Percentiles rank a stretch among this genome's conserved stretches.
Evolutionary conservation across 192 early-diverging fungal genomes (phyloP).

Genomic region (Physocladia obscura): DNA sequence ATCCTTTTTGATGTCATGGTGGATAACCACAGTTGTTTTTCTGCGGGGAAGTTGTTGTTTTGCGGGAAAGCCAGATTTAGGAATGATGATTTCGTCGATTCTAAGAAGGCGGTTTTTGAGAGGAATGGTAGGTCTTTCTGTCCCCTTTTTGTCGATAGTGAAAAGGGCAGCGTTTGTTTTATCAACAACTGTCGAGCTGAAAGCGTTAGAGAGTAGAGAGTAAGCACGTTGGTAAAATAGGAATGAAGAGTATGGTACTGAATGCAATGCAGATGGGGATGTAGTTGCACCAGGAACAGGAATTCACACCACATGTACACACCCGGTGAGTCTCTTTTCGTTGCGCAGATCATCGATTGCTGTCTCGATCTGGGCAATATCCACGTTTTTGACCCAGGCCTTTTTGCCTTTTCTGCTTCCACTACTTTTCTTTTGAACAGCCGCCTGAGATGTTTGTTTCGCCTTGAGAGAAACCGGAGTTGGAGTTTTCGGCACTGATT

Average conservation of each 20-base stretch:
- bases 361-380: slow-evolving; percentile 75
- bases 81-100: slow-evolving; percentile 82
- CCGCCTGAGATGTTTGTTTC: background rate
- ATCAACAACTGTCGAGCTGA: slow-evolving; percentile 42
- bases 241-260: background rate
- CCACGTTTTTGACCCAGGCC: slow-evolving; percentile 90
- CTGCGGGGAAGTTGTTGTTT: slow-evolving; percentile 18
- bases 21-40: slow-evolving; percentile 28
- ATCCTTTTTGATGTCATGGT: slow-evolving; percentile 22
- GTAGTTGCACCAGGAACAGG: background rate
- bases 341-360: slow-evolving; percentile 60
- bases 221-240: too few species aligned
- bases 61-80: slow-evolving; percentile 52
- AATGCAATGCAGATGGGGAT: background rate
- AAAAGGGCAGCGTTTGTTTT: slow-evolving; percentile 65
- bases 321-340: slow-evolving; percentile 77
- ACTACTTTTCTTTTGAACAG: slow-evolving; percentile 51
- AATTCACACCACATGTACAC: slow-evolving; percentile 10
- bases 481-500: too few species aligned
- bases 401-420: slow-evolving; percentile 85
- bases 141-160: slow-evolving; percentile 61
- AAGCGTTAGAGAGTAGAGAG: slow-evolving; percentile 20
- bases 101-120: slow-evolving; percentile 50
- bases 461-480: too few species aligned
- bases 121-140: slow-evolving; percentile 7